Evolutionary conservation across 192 early-diverging fungal species (phyloP).

Genomic region (Pilobolus umbonatus): DNA sequence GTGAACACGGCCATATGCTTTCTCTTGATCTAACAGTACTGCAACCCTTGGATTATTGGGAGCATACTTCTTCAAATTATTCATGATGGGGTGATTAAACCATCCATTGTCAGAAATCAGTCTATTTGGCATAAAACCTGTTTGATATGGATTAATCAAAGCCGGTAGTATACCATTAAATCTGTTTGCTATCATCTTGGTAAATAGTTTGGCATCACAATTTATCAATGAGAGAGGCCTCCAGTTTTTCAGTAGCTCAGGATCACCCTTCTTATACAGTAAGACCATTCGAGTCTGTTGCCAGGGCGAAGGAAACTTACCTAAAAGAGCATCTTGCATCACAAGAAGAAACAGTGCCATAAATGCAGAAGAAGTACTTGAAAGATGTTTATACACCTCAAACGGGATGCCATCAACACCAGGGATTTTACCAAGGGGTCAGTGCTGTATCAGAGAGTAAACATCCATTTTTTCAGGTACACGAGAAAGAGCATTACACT

Average conservation of each 20-base stretch:
- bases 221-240: conserved; percentile 18
- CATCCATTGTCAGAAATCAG: conserved; percentile 15
- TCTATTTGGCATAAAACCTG: conserved; percentile 17
- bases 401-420: conserved; percentile 9
- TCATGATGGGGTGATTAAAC: neutral
- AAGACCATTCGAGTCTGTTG: conserved; percentile 16
- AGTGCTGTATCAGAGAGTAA: no score
- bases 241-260: conserved; percentile 13
- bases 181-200: neutral
- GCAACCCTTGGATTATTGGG: no score
- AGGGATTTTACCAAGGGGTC: neutral
- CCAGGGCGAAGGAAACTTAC: neutral
- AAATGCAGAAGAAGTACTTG: no score
- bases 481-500: no score
- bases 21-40: conserved; percentile 21
- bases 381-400: no score
- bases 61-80: neutral
- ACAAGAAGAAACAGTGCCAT: neutral
- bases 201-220: conserved; percentile 23
- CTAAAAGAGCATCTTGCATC: neutral
- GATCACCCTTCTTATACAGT: conserved; percentile 26
- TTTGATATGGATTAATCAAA: conserved; percentile 19
- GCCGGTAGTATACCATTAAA: neutral
- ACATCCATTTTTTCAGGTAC: no score
- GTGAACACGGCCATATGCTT: conserved; percentile 30